Conservation (phyloP, 2,329 filamentous ascomycete genomes). For the Parastagonospora avenae region DNA sequence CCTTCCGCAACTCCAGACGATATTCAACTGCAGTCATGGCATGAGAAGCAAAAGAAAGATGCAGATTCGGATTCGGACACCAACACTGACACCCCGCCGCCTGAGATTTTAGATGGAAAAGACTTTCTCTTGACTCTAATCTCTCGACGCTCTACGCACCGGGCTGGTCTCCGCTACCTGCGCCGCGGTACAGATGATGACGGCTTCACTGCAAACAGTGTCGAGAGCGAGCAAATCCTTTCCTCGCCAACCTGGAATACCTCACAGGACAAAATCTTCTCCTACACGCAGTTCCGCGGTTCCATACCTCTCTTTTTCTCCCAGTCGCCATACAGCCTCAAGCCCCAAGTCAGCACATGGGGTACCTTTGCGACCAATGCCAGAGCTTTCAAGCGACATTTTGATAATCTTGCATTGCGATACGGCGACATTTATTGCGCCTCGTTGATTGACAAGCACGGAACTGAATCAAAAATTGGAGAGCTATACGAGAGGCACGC, state of each 20-base stretch:
- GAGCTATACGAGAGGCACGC: slow-evolving; percentile 75
- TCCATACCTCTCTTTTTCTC: slow-evolving; percentile 96
- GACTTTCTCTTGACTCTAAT: slow-evolving; percentile 84
- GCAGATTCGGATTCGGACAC: slow-evolving; percentile 21
- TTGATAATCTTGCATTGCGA: slow-evolving; percentile 67
- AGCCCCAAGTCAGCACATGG: slow-evolving; percentile 80
- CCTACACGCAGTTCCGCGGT: slow-evolving; percentile 84
- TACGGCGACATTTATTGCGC: slow-evolving; percentile 82
- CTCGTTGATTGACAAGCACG: slow-evolving; percentile 87
- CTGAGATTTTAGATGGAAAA: slow-evolving; percentile 45
- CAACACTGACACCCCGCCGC: slow-evolving; percentile 19
- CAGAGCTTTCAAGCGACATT: slow-evolving; percentile 78
- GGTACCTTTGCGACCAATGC: slow-evolving; percentile 82
- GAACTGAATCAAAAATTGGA: slow-evolving; percentile 79
- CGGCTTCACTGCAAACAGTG: slow-evolving; percentile 84
- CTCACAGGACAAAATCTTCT: slow-evolving; percentile 67
- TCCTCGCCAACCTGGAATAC: slow-evolving; percentile 71
- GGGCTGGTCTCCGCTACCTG: slow-evolving; percentile 87
- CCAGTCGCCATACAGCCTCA: slow-evolving; percentile 90
- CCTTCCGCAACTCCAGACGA: slow-evolving; percentile 41
- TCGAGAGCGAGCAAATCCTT: slow-evolving; percentile 94
- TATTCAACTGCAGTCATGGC: slow-evolving; percentile 41
- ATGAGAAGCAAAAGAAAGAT: slow-evolving; percentile 34
- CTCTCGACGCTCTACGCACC: slow-evolving; percentile 83
- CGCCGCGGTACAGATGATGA: slow-evolving; percentile 89